These are phyloP conservation scores for Wolfiporia cocos DNA, from an alignment of 1,284 basidiomycete genomes.

Conservation along the genomic window DNA sequence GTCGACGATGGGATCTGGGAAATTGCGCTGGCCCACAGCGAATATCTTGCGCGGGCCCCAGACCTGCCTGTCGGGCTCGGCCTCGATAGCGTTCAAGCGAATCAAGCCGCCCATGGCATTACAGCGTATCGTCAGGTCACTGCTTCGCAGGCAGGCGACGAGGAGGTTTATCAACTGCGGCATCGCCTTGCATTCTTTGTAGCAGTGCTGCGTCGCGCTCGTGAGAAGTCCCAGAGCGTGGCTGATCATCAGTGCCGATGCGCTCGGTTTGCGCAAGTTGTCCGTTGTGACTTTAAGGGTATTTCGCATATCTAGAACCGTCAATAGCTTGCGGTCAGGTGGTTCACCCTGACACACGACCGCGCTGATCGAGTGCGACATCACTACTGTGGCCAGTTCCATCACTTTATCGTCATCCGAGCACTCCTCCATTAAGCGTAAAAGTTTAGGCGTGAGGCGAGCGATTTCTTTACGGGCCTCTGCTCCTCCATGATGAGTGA, in stretches of 20 bases:
- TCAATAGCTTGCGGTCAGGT: slow-evolving; percentile 30
- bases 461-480: slow-evolving; percentile 46
- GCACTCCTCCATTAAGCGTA: slow-evolving; percentile 39
- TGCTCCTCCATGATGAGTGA: slow-evolving; percentile 56
- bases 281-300: slow-evolving; percentile 38
- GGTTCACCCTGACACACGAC: slow-evolving; percentile 37
- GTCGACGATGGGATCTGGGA: slow-evolving; percentile 41
- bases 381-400: slow-evolving; percentile 44
- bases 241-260: slow-evolving; percentile 37
- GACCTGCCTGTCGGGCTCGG: slow-evolving; percentile 36
- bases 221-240: slow-evolving; percentile 46
- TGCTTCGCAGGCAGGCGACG: slow-evolving; percentile 46
- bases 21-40: slow-evolving; percentile 29
- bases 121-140: slow-evolving; percentile 44
- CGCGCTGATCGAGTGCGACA: slow-evolving; percentile 46
- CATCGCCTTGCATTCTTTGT: slow-evolving; percentile 35
- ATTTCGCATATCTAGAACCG: slow-evolving; percentile 36
- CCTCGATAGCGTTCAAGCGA: slow-evolving; percentile 36
- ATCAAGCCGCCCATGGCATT: slow-evolving; percentile 45
- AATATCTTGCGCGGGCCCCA: slow-evolving; percentile 41
- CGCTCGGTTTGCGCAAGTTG: slow-evolving; percentile 38
- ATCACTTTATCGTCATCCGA: slow-evolving; percentile 43
- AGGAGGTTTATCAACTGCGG: slow-evolving; percentile 41
- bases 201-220: slow-evolving; percentile 35
- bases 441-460: slow-evolving; percentile 32